Evolutionary conservation across 2,329 filamentous ascomycete species (phyloP).

Genomic region (Saccharata proteae): DNA sequence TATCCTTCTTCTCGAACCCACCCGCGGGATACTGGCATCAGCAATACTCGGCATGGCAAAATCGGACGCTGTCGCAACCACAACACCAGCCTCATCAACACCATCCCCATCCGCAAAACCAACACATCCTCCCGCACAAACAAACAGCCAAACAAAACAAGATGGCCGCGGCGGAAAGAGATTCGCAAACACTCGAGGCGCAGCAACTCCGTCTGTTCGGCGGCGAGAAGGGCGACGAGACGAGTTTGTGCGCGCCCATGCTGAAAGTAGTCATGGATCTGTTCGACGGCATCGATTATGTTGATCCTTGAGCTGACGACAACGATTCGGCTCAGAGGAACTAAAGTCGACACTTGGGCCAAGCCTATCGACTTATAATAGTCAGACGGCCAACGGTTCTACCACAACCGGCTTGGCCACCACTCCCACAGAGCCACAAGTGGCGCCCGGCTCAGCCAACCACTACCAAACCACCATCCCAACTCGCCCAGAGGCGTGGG

Average conservation of each 20-base stretch:
- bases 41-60: constrained; percentile 26
- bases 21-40: constrained; percentile 23
- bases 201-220: constrained; percentile 32
- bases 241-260: constrained; percentile 32
- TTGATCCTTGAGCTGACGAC: constrained; percentile 28
- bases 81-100: constrained; percentile 18
- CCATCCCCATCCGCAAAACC: neutral
- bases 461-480: neutral
- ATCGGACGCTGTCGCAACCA: no score
- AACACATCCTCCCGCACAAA: neutral
- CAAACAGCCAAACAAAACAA: no score
- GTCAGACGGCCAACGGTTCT: no score
- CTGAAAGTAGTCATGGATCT: constrained; percentile 34
- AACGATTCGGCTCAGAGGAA: no score
- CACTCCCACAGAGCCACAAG: no score
- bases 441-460: no score
- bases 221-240: constrained; percentile 29
- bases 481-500: constrained; percentile 23
- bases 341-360: no score
- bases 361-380: no score
- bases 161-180: no score
- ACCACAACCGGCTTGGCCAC: no score
- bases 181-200: constrained; percentile 17
- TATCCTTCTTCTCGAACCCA: constrained; percentile 12
- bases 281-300: constrained; percentile 33